Percentiles rank a stretch among this genome's conserved stretches.
Evolutionary conservation across 371 early-diverging fungal genomes (phyloP).

Genomic region (Coemansia sp.): DNA sequence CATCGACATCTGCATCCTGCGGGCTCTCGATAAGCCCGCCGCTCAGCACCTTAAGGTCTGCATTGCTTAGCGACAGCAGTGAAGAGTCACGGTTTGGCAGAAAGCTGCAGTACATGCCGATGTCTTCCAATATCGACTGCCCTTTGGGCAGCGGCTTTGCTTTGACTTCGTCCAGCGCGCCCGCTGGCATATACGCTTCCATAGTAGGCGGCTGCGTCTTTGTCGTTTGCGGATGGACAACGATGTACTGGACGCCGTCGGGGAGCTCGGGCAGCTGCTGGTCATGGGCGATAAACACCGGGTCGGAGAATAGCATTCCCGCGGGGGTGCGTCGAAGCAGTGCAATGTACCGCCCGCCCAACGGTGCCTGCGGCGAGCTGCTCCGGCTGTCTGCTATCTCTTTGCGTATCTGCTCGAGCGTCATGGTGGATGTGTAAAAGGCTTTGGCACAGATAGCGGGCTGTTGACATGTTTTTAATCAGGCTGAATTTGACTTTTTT

Average conservation of each 20-base stretch:
- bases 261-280: conserved; percentile 42
- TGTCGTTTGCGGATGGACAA: conserved; percentile 33
- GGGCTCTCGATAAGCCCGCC: neutral
- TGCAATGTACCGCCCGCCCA: conserved; percentile 37
- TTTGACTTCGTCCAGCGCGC: conserved; percentile 1
- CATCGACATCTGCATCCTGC: conserved; percentile 2
- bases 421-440: neutral
- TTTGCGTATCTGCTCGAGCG: conserved; percentile 4
- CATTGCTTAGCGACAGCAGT: conserved; percentile 5
- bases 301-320: conserved; percentile 46
- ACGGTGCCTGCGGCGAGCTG: conserved; percentile 7
- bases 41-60: conserved; percentile 5
- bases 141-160: neutral
- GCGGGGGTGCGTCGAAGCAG: conserved; percentile 38
- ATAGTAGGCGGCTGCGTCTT: conserved; percentile 10
- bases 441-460: too few relatives aligned
- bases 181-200: conserved; percentile 14
- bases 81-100: conserved; percentile 39
- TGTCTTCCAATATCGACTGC: conserved; percentile 21
- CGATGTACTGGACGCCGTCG: conserved; percentile 42
- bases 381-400: conserved; percentile 4
- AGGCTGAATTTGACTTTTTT: too few relatives aligned
- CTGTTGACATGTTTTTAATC: too few relatives aligned
- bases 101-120: conserved; percentile 39
- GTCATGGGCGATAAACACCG: conserved; percentile 22